Evolutionary conservation across 2,329 filamentous ascomycete species (phyloP).

Genomic region (Monilinia polystroma): DNA sequence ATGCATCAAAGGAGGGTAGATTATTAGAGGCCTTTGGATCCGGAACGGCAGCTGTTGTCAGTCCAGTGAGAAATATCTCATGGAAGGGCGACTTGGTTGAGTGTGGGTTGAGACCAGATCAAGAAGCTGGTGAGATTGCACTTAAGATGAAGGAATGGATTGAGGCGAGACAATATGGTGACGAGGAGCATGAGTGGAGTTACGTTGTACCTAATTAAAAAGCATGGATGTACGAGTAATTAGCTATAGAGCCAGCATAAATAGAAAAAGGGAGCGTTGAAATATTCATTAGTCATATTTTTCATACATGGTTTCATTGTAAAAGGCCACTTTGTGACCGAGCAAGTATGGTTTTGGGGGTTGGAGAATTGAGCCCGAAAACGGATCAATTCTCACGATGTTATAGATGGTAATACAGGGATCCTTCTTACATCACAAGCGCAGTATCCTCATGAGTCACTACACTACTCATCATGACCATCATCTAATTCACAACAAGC

Average conservation of each 20-base stretch:
- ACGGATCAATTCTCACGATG: not conserved
- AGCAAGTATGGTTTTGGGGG: not conserved
- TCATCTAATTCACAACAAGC: not conserved
- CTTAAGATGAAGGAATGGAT: constrained; percentile 94
- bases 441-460: not conserved
- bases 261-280: constrained; percentile 7
- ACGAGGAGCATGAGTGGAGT: constrained; percentile 91
- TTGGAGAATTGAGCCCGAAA: too few species aligned
- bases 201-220: constrained; percentile 44
- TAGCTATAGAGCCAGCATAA: constrained; percentile 3
- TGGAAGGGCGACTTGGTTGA: constrained; percentile 81
- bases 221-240: not conserved
- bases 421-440: not conserved
- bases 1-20: constrained; percentile 79
- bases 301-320: not conserved
- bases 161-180: constrained; percentile 90
- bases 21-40: constrained; percentile 91
- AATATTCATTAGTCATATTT: constrained; percentile 5
- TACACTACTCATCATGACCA: not conserved
- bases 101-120: constrained; percentile 75
- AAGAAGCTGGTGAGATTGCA: constrained; percentile 87
- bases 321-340: not conserved
- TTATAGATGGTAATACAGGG: not conserved
- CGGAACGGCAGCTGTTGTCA: constrained; percentile 92
- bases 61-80: constrained; percentile 82